Percentiles rank a stretch among this genome's conserved stretches.
Evolutionary conservation across 768 basidiomycete genomes (phyloP).

Genomic region (Kondoa malvinella): DNA sequence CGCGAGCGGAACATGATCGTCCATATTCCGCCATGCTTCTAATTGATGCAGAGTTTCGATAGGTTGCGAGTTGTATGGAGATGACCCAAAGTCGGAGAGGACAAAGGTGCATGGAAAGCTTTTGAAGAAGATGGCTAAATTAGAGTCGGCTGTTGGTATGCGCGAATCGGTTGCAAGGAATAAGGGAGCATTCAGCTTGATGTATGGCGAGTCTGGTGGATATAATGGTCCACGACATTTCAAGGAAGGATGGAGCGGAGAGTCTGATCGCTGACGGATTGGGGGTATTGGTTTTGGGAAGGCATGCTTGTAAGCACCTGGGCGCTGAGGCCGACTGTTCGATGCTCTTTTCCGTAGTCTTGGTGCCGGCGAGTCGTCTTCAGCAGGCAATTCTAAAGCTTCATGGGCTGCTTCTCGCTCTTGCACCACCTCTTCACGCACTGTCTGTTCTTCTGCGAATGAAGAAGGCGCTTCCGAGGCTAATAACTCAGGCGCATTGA

Average conservation of each 20-base stretch:
- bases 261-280: constrained; percentile 28
- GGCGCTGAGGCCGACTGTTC: constrained; percentile 1
- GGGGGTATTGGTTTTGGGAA: constrained; percentile 23
- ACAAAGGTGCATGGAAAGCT: constrained; percentile 52
- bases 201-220: constrained; percentile 27
- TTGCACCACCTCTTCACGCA: neutral
- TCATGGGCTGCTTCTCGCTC: neutral
- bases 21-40: constrained; percentile 34
- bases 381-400: neutral
- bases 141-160: constrained; percentile 34
- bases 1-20: constrained; percentile 40
- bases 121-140: constrained; percentile 37
- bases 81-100: constrained; percentile 39
- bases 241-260: constrained; percentile 27
- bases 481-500: neutral
- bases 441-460: constrained; percentile 25
- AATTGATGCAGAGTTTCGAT: constrained; percentile 28
- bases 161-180: constrained; percentile 50
- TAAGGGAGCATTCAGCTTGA: constrained; percentile 42
- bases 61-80: constrained; percentile 12
- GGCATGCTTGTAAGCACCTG: constrained; percentile 17
- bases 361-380: neutral
- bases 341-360: too few species aligned
- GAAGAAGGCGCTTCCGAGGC: neutral
- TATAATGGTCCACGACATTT: constrained; percentile 37